Base-by-base conservation (phyloP, 2,329 filamentous ascomycete genomes). In the Acarospora socialis region DNA sequence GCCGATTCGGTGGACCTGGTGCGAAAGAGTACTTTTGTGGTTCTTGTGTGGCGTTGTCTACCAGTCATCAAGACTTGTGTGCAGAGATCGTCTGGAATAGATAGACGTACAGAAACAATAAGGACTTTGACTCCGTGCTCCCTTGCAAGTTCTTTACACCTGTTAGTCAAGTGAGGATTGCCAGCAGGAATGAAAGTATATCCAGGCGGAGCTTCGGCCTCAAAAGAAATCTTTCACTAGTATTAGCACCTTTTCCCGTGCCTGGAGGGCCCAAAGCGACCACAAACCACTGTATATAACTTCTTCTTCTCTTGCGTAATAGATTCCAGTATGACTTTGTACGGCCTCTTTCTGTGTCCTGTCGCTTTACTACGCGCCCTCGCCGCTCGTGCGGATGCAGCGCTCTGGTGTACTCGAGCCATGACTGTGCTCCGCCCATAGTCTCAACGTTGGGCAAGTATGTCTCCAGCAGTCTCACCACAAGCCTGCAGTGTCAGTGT, bases 131-230 rank as follows among this genome's bases (percentile, higher is more conserved):
- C 52, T 17, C 63, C 63, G 42, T 62, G 59, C 44, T 64, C 61
- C 31, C 67, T 60, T 41, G 70, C 74, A 23, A 66, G 48, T 43
- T 75, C 70, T 50, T 74, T 76, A 52, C 68, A 69, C 35, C 62
- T 62, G 28, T 62, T 62, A 12, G 70, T 72, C 29, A 77, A 58
- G 33, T 67, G 62, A 2, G 70, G 68, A 38, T 70, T 68, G 15
- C 72, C 72, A 27, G 68, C 63, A 14, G 68, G 65, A 30, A 77
- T 63, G 44, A 73, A 75, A 1, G 63, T 68, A 47, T 73, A 76
- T n/a, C 70, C 71, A 28, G 53, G 51, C 7, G 70, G 70, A 14
- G 71, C 59, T 41, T 63, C 56, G n/a, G 58, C 53, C 37, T 63
- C 58, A 42, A 70, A 71, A 13, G 65, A 65, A 25, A 68, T 60